phyloP scores from a whole-genome alignment of 2,329 filamentous ascomycete species.

The Aspergillus pseudoterreus region DNA sequence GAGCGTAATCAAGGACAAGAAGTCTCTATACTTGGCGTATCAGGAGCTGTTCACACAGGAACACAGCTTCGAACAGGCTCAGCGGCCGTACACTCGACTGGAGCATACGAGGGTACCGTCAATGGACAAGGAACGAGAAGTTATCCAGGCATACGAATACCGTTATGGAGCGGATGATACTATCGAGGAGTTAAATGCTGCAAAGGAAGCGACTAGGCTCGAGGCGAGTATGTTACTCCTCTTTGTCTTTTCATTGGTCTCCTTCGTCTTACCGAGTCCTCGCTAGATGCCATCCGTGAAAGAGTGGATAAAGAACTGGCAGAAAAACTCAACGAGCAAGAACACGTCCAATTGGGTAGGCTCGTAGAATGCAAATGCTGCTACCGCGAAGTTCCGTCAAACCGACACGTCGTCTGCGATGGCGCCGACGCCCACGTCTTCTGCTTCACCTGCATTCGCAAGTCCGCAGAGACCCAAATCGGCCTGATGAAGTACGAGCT shows the following conservation, averaged over 20 bases:
- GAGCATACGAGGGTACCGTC: constrained; percentile 10
- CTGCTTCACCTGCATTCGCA: constrained; percentile 63
- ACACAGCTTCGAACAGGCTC: constrained; percentile 6
- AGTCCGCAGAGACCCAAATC: constrained; percentile 64
- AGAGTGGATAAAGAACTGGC: constrained; percentile 20
- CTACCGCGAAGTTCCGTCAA: constrained; percentile 62
- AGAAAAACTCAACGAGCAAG: constrained; percentile 35
- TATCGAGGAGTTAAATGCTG: constrained; percentile 22
- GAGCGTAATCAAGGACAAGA: constrained; percentile 25
- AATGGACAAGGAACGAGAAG: no score
- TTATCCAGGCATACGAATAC: neutral
- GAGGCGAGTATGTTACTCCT: no score
- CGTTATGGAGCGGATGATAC: no score
- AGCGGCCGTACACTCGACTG: constrained; percentile 18
- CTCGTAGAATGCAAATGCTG: constrained; percentile 71
- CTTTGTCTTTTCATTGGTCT: no score
- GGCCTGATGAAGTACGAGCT: constrained; percentile 67
- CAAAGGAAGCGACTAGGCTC: constrained; percentile 16
- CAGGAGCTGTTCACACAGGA: constrained; percentile 22
- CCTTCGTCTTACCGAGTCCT: no score
- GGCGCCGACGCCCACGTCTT: constrained; percentile 61
- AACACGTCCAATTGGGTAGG: constrained; percentile 46
- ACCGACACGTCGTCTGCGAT: constrained; percentile 66
- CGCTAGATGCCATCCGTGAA: constrained; percentile 9
- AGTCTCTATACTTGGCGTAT: constrained; percentile 28